Percentiles rank a stretch among this genome's conserved stretches.
Conservation (phyloP, 768 basidiomycete species). For the Psilocybe tampanensis region DNA sequence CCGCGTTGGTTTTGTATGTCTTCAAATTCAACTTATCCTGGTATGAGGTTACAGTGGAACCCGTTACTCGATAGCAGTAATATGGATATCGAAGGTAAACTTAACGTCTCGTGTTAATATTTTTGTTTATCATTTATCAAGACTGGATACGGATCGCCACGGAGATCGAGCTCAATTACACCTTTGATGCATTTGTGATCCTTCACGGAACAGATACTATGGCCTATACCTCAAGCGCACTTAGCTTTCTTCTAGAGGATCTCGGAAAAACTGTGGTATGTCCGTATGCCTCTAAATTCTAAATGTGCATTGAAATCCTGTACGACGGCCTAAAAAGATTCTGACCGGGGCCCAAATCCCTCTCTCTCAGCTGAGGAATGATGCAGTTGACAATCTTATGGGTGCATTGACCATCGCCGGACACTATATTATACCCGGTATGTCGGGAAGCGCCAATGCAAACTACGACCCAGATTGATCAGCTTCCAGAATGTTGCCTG, state of each 20-base stretch:
- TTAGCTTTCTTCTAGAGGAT: conserved; percentile 91
- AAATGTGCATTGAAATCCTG: neutral
- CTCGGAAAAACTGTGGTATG: conserved; percentile 87
- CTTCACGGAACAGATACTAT: conserved; percentile 93
- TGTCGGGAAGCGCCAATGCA: neutral
- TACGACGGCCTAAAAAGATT: conserved; percentile 49
- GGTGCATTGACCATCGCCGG: conserved; percentile 90
- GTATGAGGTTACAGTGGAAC: conserved; percentile 63
- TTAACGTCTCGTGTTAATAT: conserved; percentile 2
- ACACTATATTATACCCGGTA: conserved; percentile 90
- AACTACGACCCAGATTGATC: neutral
- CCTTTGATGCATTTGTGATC: conserved; percentile 90
- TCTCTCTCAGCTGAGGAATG: conserved; percentile 87
- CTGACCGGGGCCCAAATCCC: conserved; percentile 95
- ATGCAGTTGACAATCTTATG: conserved; percentile 91
- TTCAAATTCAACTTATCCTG: conserved; percentile 11
- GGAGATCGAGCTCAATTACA: conserved; percentile 92
- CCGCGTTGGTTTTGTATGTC: conserved; percentile 3
- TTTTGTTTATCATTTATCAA: conserved; percentile 26
- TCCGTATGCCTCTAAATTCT: neutral
- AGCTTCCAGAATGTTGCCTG: conserved; percentile 69
- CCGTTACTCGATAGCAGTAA: conserved; percentile 89
- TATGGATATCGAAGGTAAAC: conserved; percentile 74
- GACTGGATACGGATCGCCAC: conserved; percentile 92
- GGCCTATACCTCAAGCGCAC: conserved; percentile 86